Conservation (phyloP, 2,329 filamentous ascomycete genomes). For the Diaporthe longicolla region DNA sequence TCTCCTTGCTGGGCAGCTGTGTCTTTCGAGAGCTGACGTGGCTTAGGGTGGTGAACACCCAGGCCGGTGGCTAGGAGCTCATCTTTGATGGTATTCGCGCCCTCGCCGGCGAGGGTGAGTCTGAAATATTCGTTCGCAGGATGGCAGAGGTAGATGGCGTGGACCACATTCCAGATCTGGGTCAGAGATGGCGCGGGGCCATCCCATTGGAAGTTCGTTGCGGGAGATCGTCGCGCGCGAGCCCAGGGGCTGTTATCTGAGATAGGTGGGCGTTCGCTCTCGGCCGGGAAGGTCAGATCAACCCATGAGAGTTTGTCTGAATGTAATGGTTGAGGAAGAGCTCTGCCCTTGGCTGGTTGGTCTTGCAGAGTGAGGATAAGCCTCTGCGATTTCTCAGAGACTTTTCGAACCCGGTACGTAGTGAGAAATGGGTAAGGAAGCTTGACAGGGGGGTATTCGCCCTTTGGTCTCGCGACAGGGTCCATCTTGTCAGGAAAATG, state of each 20-base stretch:
- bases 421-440: slow-evolving; percentile 63
- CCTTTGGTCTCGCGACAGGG: slow-evolving; percentile 24
- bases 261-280: slow-evolving; percentile 47
- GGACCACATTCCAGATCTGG: slow-evolving; percentile 62
- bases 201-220: slow-evolving; percentile 57
- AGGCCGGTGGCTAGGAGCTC: slow-evolving; percentile 37
- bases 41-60: slow-evolving; percentile 52
- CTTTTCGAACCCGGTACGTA: slow-evolving; percentile 54
- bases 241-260: slow-evolving; percentile 56
- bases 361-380: slow-evolving; percentile 53
- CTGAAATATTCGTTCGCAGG: slow-evolving; percentile 61
- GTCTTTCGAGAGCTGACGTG: slow-evolving; percentile 49
- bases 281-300: slow-evolving; percentile 50
- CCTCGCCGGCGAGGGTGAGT: slow-evolving; percentile 55
- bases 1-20: not conserved
- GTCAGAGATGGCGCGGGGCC: slow-evolving; percentile 55
- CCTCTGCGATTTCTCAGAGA: slow-evolving; percentile 46
- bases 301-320: slow-evolving; percentile 54
- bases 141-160: slow-evolving; percentile 59
- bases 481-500: slow-evolving; percentile 42
- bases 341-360: slow-evolving; percentile 50
- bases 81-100: slow-evolving; percentile 51
- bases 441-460: slow-evolving; percentile 55
- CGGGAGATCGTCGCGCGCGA: slow-evolving; percentile 59
- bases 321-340: slow-evolving; percentile 56